Base-by-base conservation (phyloP, 352 stramenopile species). In the Saprolegnia diclina region DNA sequence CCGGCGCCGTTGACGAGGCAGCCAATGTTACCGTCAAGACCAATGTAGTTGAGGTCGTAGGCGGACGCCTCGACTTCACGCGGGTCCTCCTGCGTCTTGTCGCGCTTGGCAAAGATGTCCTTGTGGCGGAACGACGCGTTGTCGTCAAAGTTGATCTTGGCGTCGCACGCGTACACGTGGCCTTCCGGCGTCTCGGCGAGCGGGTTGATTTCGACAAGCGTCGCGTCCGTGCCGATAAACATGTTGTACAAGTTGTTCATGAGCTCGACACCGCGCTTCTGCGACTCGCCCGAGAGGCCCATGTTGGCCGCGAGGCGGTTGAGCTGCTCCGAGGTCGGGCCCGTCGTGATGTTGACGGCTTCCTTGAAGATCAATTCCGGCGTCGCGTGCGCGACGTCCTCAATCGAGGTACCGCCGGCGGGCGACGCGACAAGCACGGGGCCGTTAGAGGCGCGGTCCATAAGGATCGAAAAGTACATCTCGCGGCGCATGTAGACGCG, bases 1-100 rank as follows among this genome's bases (percentile, higher is more conserved):
- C 97, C 97, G 35, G 97, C 97, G 66, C 97, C 97, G 80, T 99
- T 99, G 44, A 99, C 97, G 80, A 99, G 98, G 83, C 97, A 99
- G 64, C 97, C 97, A 74, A 99, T 99, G 78, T 97, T 98, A 65
- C 97, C 97, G 74, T 97, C 94, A n/a, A 99, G 84, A 55, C 97
- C 96, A 76, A 99, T 99, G 83, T 99, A 99, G 82, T 99, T 99
- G 32, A 99, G 85, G 85, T 98, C 95, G 74, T 97, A 94, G 71
- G 97, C 93, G 50, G 80, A 86, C 48, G 93, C 92, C 72, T 97
- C 88, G 22, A 96, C 89, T 78, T 99, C 97, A 74, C 97, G 90
- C 18, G 89, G 74, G 85, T 99, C 97, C 81, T 99, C 97, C 79
- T 96, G 87, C 53, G 74, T 90, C 79, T 88, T 94, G 80, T 96